These are phyloP conservation scores for Backusella westeae DNA, from an alignment of 192 early-diverging fungal genomes.

Conservation along the genomic window DNA sequence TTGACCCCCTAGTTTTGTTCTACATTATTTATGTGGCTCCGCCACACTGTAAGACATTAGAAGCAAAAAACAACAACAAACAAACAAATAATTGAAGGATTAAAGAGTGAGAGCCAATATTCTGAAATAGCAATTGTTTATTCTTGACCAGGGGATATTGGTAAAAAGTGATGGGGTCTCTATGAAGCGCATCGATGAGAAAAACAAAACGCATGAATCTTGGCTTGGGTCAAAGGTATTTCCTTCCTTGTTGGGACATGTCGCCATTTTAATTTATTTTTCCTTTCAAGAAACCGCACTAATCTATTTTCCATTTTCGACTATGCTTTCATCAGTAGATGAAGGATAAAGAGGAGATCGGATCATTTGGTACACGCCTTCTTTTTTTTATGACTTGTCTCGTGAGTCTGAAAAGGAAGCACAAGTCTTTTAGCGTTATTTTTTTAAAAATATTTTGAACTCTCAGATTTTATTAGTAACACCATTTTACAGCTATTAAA, in stretches of 20 bases:
- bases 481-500: not conserved
- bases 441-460: not conserved
- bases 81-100: not conserved
- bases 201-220: not conserved
- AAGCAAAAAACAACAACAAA: not conserved
- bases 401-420: not conserved
- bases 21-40: not conserved
- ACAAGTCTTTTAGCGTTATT: not conserved
- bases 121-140: not conserved
- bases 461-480: not conserved
- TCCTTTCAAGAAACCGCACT: not conserved
- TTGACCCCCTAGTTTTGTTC: not conserved
- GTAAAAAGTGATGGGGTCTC: not conserved
- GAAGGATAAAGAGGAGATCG: not conserved
- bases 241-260: not conserved
- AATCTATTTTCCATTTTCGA: not conserved
- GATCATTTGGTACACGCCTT: not conserved
- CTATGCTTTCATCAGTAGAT: not conserved
- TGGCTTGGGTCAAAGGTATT: not conserved
- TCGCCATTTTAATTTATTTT: not conserved
- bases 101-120: not conserved
- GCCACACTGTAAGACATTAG: not conserved
- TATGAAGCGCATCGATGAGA: not conserved
- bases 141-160: not conserved
- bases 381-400: not conserved